These are phyloP conservation scores for Zalerion maritima DNA, from an alignment of 495 filamentous ascomycete species.

Conservation along the genomic window DNA sequence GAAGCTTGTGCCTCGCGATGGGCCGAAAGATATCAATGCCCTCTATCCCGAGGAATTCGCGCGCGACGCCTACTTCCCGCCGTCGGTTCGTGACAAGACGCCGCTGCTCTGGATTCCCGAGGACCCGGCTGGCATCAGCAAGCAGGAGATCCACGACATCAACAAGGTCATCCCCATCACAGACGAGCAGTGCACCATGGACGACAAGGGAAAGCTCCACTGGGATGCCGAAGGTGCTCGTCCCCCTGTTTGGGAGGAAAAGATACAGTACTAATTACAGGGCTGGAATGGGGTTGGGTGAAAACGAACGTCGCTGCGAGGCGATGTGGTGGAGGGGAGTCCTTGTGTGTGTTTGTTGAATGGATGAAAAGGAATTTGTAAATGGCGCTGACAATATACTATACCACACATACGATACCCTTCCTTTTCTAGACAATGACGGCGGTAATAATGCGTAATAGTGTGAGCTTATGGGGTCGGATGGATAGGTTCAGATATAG, in stretches of 20 bases:
- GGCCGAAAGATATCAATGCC: slow-evolving; percentile 21
- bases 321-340: no score
- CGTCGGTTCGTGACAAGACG: slow-evolving; percentile 45
- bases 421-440: no score
- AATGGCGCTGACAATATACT: no score
- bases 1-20: slow-evolving; percentile 47
- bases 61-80: slow-evolving; percentile 63
- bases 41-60: slow-evolving; percentile 46
- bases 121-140: slow-evolving; percentile 60
- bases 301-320: no score
- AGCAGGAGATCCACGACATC: slow-evolving; percentile 62
- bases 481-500: no score
- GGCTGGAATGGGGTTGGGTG: no score
- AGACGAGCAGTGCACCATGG: slow-evolving; percentile 67
- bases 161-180: slow-evolving; percentile 60
- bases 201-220: slow-evolving; percentile 62
- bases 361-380: no score
- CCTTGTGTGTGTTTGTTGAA: no score
- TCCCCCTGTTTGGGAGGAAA: slow-evolving; percentile 70
- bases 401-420: no score
- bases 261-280: slow-evolving; percentile 42
- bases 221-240: slow-evolving; percentile 60
- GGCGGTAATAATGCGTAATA: no score
- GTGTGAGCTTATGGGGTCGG: no score
- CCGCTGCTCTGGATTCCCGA: slow-evolving; percentile 76